Evolutionary conservation across 208 protist species (phyloP).

Genomic region (Blastocrithidia nonstop): DNA sequence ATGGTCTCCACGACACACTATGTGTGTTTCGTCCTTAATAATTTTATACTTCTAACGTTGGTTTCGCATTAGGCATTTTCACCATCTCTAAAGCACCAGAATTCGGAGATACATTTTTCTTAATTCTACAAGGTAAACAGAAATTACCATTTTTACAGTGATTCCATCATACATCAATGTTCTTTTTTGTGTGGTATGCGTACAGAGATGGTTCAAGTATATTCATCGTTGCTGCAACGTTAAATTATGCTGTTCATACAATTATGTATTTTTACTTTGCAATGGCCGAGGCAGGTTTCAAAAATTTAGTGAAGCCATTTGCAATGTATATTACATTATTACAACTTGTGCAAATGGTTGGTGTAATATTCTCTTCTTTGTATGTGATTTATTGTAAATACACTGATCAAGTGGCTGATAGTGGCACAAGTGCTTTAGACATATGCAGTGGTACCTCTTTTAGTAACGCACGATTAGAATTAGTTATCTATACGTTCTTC

Average conservation of each 20-base stretch:
- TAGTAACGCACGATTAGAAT: constrained; percentile 38
- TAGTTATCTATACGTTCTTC: constrained; percentile 82
- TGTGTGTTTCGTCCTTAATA: constrained; percentile 42
- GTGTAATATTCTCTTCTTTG: constrained; percentile 53
- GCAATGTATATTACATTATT: constrained; percentile 76
- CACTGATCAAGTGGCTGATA: constrained; percentile 9
- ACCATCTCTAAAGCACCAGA: constrained; percentile 75
- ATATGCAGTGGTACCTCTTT: constrained; percentile 35
- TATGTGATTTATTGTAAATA: constrained; percentile 34
- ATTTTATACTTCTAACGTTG: constrained; percentile 42
- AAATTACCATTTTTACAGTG: constrained; percentile 67
- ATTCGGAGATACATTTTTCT: constrained; percentile 74
- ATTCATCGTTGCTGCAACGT: constrained; percentile 49
- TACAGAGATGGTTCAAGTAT: constrained; percentile 31
- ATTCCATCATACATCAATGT: constrained; percentile 88
- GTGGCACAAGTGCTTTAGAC: constrained; percentile 10
- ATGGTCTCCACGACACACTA: constrained; percentile 39
- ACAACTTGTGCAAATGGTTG: constrained; percentile 89
- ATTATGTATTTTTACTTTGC: constrained; percentile 95
- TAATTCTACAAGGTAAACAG: constrained; percentile 53
- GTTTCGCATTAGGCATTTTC: constrained; percentile 65
- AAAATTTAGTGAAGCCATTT: constrained; percentile 60
- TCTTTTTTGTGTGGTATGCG: constrained; percentile 83
- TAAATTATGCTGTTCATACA: constrained; percentile 91
- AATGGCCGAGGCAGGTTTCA: constrained; percentile 42